phyloP scores from a whole-genome alignment of 768 basidiomycete genomes.

The Hortiboletus flavorubellus region DNA sequence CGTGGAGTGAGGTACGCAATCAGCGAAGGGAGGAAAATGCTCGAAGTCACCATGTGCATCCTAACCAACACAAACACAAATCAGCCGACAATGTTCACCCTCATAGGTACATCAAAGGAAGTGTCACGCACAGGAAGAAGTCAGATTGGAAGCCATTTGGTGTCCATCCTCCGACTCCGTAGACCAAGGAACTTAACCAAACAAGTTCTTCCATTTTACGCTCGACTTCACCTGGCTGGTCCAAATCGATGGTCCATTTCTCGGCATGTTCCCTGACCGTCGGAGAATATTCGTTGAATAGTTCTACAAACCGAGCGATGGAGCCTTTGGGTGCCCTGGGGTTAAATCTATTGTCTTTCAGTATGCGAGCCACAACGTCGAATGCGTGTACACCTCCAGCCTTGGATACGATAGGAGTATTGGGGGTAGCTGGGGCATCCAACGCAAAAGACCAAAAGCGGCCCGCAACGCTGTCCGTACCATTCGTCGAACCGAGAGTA shows the following conservation, averaged over 20 bases:
- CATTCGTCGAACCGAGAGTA: not conserved
- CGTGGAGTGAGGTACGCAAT: conserved; percentile 9
- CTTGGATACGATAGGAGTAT: not conserved
- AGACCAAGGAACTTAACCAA: conserved; percentile 53
- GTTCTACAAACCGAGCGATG: conserved; percentile 19
- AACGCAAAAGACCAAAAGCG: conserved; percentile 8
- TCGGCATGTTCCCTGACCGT: conserved; percentile 24
- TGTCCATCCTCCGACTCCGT: conserved; percentile 54
- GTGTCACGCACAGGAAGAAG: conserved; percentile 48
- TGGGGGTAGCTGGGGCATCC: not conserved
- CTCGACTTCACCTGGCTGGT: conserved; percentile 37
- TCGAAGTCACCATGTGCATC: conserved; percentile 29
- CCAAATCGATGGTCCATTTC: conserved; percentile 41
- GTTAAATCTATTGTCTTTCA: conserved; percentile 41
- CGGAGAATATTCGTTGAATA: not conserved
- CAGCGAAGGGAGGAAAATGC: conserved; percentile 25
- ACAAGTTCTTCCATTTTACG: conserved; percentile 61
- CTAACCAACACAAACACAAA: not conserved
- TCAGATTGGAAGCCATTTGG: conserved; percentile 39
- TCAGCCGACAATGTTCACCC: not conserved
- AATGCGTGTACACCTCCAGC: conserved; percentile 34
- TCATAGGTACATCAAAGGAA: not conserved
- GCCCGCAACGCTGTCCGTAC: not conserved
- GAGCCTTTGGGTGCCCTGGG: conserved; percentile 10
- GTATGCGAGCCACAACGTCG: conserved; percentile 48